Evolutionary conservation across 148 eudicot species (phyloP).

Genomic region (Vaccinium corymbosum): DNA sequence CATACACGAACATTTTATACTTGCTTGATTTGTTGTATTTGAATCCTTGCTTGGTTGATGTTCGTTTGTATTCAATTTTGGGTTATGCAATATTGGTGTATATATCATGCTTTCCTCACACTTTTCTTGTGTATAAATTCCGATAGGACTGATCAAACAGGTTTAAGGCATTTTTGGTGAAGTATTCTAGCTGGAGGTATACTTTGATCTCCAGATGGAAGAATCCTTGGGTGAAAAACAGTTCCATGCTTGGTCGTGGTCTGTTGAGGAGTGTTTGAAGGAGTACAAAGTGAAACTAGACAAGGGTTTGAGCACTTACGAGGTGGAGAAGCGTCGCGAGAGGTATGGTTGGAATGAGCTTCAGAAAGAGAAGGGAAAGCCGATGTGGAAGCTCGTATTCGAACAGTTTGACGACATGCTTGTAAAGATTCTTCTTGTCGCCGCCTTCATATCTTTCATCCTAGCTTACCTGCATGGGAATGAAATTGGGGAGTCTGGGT

Average conservation of each 20-base stretch:
- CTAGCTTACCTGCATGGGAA: conserved; percentile 56
- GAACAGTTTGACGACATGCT: conserved; percentile 84
- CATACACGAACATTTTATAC: neutral
- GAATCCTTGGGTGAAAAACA: conserved; percentile 25
- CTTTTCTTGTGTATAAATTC: conserved; percentile 8
- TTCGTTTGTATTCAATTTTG: neutral
- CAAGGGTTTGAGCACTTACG: conserved; percentile 31
- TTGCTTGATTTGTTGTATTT: neutral
- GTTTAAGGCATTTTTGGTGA: neutral
- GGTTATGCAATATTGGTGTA: neutral
- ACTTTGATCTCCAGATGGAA: conserved; percentile 13
- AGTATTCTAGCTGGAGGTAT: conserved; percentile 9
- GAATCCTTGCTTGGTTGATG: neutral
- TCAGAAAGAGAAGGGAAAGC: conserved; percentile 65
- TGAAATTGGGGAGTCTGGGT: conserved; percentile 48
- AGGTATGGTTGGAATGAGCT: conserved; percentile 73
- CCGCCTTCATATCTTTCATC: conserved; percentile 70
- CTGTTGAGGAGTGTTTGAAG: conserved; percentile 19
- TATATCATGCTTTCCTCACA: neutral
- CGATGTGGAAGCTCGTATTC: conserved; percentile 68
- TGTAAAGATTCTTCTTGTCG: conserved; percentile 64
- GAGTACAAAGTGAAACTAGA: conserved; percentile 13
- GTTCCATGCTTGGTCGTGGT: conserved; percentile 14
- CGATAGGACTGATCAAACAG: conserved; percentile 13
- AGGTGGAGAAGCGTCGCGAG: conserved; percentile 54